Conservation (phyloP, 306 rosid species). For the Rubus parviflorus region DNA sequence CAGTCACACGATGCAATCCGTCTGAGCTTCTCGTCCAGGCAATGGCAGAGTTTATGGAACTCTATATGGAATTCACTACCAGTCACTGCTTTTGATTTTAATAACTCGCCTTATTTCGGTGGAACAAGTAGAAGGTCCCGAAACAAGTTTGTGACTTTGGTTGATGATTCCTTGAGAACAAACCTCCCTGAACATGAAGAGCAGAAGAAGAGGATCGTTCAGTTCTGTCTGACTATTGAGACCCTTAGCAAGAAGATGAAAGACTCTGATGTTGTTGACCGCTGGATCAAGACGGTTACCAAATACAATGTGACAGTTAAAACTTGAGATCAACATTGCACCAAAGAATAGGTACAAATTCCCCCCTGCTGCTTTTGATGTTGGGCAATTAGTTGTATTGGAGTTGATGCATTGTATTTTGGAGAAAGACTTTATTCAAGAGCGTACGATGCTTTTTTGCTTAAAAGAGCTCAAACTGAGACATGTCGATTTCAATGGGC, state of each 20-base stretch:
- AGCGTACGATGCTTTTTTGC: neutral
- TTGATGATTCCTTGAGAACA: neutral
- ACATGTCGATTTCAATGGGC: neutral
- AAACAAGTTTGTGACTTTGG: neutral
- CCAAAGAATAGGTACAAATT: neutral
- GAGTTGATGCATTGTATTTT: neutral
- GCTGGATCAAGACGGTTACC: neutral
- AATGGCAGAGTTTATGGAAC: neutral
- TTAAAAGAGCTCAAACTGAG: neutral
- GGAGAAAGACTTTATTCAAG: neutral
- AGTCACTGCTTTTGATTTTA: too few species aligned
- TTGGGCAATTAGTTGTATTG: neutral
- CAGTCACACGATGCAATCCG: neutral
- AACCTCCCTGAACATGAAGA: neutral
- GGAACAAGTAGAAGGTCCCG: neutral
- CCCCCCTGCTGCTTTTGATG: neutral
- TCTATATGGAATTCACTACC: neutral
- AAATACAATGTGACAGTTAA: neutral
- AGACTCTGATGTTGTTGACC: neutral
- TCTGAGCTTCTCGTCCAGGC: neutral
- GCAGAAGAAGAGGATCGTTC: neutral
- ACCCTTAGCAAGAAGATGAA: neutral
- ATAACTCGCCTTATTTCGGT: too few species aligned
- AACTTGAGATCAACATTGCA: neutral
- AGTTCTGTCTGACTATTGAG: neutral